phyloP scores from a whole-genome alignment of 768 basidiomycete genomes.

The Ramaria sp. region DNA sequence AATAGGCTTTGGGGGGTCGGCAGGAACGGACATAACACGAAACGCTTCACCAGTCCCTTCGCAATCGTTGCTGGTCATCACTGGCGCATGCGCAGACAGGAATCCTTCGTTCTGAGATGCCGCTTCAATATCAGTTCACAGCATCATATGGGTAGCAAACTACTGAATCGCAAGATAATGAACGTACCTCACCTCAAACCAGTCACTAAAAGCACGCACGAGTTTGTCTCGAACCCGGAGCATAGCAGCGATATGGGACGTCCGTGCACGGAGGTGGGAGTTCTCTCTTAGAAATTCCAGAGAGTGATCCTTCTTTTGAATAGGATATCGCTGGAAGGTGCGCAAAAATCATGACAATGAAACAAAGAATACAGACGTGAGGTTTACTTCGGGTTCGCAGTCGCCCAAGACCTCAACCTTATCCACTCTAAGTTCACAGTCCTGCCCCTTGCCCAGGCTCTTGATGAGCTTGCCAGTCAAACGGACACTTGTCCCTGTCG shows the following conservation, averaged over 20 bases:
- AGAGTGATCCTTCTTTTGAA: conserved; percentile 81
- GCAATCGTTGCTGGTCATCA: conserved; percentile 85
- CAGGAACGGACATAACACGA: conserved; percentile 32
- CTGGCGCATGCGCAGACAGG: conserved; percentile 68
- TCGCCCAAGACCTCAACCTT: conserved; percentile 39
- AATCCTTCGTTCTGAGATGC: conserved; percentile 61
- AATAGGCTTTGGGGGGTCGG: conserved; percentile 27
- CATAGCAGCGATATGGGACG: conserved; percentile 59
- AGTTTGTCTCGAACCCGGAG: conserved; percentile 59
- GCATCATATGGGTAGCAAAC: not conserved
- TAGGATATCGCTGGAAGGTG: conserved; percentile 60
- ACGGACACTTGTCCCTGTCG: conserved; percentile 45
- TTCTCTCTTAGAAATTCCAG: conserved; percentile 76
- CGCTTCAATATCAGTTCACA: not conserved
- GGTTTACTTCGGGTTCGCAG: conserved; percentile 45
- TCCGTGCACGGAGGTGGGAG: conserved; percentile 80
- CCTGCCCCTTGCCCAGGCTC: conserved; percentile 42
- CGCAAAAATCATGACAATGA: not conserved
- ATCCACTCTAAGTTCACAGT: conserved; percentile 41
- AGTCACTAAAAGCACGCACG: conserved; percentile 44
- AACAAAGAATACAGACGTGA: not conserved
- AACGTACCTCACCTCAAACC: conserved; percentile 57
- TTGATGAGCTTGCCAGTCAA: conserved; percentile 34
- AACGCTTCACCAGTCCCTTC: conserved; percentile 96
- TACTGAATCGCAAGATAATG: not conserved